Evolutionary conservation across 2,329 filamentous ascomycete genomes (phyloP).

Genomic region (Sclerotinia sclerotiorum): DNA sequence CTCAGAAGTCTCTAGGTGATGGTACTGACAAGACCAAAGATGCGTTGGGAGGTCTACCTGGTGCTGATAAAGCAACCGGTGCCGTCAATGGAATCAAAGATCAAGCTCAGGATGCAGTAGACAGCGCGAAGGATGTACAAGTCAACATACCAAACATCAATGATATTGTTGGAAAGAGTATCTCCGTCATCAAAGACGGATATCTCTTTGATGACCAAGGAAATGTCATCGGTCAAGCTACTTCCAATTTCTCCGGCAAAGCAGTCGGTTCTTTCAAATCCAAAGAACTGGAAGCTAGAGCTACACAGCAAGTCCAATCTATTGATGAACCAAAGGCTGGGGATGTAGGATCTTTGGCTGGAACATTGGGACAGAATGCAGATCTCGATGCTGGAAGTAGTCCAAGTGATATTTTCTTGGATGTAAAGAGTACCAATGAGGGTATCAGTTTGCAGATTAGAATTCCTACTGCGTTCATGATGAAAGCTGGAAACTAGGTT

Average conservation of each 20-base stretch:
- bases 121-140: conserved; percentile 3
- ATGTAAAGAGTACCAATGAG: conserved; percentile 24
- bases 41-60: conserved; percentile 6
- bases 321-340: not conserved
- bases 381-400: not conserved
- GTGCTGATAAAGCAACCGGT: not conserved
- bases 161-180: conserved; percentile 61
- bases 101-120: not conserved
- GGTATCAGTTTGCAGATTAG: conserved; percentile 23
- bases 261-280: conserved; percentile 20
- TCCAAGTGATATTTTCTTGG: conserved; percentile 25
- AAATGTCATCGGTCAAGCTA: conserved; percentile 58
- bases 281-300: conserved; percentile 20
- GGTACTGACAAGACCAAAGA: not conserved
- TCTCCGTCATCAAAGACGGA: conserved; percentile 64
- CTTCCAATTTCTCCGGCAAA: conserved; percentile 21
- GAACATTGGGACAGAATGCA: not conserved
- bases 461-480: conserved; percentile 24
- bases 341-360: not conserved
- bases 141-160: conserved; percentile 11
- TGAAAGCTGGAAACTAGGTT: conserved; percentile 1
- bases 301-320: conserved; percentile 8
- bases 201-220: conserved; percentile 57
- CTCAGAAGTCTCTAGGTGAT: not conserved
- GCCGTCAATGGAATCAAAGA: conserved; percentile 3